Base-by-base conservation (phyloP, 2,329 filamentous ascomycete genomes). In the Bipolaris cookei region DNA sequence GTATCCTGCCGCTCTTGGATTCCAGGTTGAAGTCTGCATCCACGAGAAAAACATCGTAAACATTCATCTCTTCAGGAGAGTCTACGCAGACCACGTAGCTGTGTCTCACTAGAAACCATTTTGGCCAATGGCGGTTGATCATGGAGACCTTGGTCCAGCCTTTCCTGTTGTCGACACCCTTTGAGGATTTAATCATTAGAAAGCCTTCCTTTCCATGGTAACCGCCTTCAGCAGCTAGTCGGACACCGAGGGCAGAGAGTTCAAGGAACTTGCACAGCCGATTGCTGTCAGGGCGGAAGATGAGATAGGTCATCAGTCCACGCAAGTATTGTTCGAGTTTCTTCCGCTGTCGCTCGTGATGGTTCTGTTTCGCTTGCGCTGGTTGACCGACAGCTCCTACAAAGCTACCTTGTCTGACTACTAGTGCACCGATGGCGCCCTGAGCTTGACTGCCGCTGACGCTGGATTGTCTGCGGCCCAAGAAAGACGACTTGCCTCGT, bases 31-130 rank as follows among this genome's bases (percentile, higher is more conserved):
- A 99, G 68, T 90, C 89, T 1, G 90, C 84, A 72, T 99, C 95
- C 23, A 98, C 91, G n/a, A 99, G 83, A 76, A 97, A 98, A 20
- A 99, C 95, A 77, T 99, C 96, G 74, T 97, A 97, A 32, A 98
- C 96, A 70, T 97, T 94, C 90, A 98, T 96, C 68, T 96, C 96
- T 75, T 98, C 94, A 0, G 95, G 95, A 0, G 95, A 97, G 73
- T 98, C 94, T n/a, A 98, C 93, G 66, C 94, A 97, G 42, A 97
- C 94, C 58, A 99, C 89, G 71, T 99, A 99, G 79, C 92, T 98
- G 77, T 98, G 93, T 49, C 95, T 85, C n/a, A 99, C 92, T 18
- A 98, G 82, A 74, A 99, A 99, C 95, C 95, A 99, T 76, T 97
- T 97, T 16, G 92, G 91, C 59, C 87, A 90, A 77, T 97, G 93